Evolutionary conservation across 73 alveolate species (phyloP), one percentile per base, ranked within the genome.

Genomic region (Paramecium pentaurelia): DNA sequence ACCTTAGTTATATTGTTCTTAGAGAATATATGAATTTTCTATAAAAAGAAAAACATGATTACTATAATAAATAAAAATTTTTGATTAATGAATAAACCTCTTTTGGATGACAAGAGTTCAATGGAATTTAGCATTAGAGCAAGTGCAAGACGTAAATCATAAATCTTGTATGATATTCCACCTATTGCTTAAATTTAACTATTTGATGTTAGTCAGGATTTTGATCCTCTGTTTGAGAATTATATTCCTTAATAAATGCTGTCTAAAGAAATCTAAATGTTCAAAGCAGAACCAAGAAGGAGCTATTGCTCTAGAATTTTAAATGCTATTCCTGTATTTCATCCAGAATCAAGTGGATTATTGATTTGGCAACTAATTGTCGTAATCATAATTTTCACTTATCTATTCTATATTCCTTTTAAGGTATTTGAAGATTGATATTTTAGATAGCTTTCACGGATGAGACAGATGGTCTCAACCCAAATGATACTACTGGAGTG

Each of bases 401-500:
- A 80, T 22, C 49, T 80, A 8, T 80, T 80, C 14, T 80, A 80
- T 27, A 45, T 80, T n/a, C 91, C 91, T 18, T 80, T 42, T 47
- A 80, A 80, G 14, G 88, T 75, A 75, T 34, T 54, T 0, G 3
- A n/a, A 3, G 8, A 30, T 38, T 4, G 20, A n/a, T 38, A 75
- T 38, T n/a, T 38, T 16, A 75, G 73, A 80, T 80, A 45, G 91
- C 77, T 25, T 80, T 80, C 18, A 45, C 91, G 4, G 77, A 80
- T 80, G 37, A 45, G 20, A 60, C 40, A n/a, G 60, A 75, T 75
- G 47, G 18, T 45, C 32, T 20, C 22, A 18, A 49, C 45, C 49
- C 77, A 14, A 44, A 80, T 47, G 36, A 80, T 9, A 20, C 27
- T 11, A 2, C 4, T n/a, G 71, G 58, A 12, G 75, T 80, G 47